phyloP scores from a whole-genome alignment of 768 basidiomycete genomes.

The Leucogyrophana mollusca region DNA sequence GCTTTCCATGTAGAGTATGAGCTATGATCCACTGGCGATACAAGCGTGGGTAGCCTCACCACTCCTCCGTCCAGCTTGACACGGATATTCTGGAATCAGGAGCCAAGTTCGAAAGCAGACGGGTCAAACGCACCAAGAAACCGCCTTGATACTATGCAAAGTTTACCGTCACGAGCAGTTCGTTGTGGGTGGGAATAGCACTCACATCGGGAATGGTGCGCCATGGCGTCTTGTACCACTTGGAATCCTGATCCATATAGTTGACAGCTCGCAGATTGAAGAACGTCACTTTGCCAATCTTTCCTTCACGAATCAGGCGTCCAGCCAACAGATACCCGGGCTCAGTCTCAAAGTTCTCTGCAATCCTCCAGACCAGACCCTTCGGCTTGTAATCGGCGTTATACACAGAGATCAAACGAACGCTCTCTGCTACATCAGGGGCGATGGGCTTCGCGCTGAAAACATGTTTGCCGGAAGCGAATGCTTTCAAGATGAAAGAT shows the following conservation, averaged over 20 bases:
- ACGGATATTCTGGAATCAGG: constrained; percentile 3
- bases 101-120: neutral
- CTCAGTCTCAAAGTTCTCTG: constrained; percentile 71
- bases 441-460: constrained; percentile 82
- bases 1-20: constrained; percentile 31
- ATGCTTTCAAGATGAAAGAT: constrained; percentile 51
- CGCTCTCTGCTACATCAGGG: constrained; percentile 56
- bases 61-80: constrained; percentile 70
- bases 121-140: constrained; percentile 56
- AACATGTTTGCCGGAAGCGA: constrained; percentile 80
- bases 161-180: neutral
- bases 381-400: constrained; percentile 57
- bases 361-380: constrained; percentile 71
- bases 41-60: constrained; percentile 36
- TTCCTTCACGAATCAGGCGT: constrained; percentile 47
- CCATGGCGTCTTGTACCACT: constrained; percentile 80
- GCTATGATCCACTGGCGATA: neutral
- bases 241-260: constrained; percentile 54
- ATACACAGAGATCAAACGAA: constrained; percentile 61
- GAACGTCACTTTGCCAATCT: constrained; percentile 63
- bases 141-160: constrained; percentile 61
- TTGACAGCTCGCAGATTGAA: constrained; percentile 56
- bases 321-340: constrained; percentile 44
- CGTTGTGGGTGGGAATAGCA: constrained; percentile 9
- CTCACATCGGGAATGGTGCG: constrained; percentile 64